phyloP scores from a whole-genome alignment of 345 rosid genomes.

The Dipteronia dyeriana region DNA sequence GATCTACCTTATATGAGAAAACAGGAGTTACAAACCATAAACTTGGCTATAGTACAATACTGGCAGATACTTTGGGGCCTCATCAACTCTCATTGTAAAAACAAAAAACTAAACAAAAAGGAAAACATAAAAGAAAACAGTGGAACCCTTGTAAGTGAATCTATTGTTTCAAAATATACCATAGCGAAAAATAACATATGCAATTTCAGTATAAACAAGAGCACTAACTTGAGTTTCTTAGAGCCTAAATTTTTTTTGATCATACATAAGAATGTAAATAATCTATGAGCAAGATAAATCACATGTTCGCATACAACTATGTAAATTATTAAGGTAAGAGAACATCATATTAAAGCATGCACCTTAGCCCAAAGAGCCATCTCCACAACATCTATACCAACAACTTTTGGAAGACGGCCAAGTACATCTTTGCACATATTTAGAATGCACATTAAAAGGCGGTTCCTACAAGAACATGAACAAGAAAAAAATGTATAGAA shows the following conservation, averaged over 20 bases:
- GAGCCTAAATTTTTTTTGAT: not conserved
- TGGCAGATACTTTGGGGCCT: not conserved
- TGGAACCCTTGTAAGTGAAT: not conserved
- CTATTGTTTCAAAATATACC: not conserved
- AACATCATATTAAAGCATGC: slow-evolving; percentile 19
- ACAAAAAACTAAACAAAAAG: not conserved
- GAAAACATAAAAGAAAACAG: too few species aligned
- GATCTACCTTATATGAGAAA: too few species aligned
- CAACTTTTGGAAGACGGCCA: slow-evolving; percentile 81
- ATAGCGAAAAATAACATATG: not conserved
- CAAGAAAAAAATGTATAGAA: not conserved
- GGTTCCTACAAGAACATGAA: slow-evolving; percentile 53
- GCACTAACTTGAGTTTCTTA: not conserved
- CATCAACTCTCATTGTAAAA: not conserved
- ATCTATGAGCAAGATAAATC: not conserved
- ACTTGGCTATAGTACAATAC: not conserved
- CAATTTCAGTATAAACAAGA: not conserved
- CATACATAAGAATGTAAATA: not conserved
- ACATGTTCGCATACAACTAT: not conserved
- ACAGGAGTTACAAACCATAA: not conserved
- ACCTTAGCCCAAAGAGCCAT: slow-evolving; percentile 99
- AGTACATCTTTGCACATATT: slow-evolving; percentile 79
- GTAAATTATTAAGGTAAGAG: slow-evolving; percentile 23
- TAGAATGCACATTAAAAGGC: slow-evolving; percentile 70
- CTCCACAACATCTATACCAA: slow-evolving; percentile 90